Evolutionary conservation across 768 basidiomycete species (phyloP).

Genomic region (Mycena belliarum): DNA sequence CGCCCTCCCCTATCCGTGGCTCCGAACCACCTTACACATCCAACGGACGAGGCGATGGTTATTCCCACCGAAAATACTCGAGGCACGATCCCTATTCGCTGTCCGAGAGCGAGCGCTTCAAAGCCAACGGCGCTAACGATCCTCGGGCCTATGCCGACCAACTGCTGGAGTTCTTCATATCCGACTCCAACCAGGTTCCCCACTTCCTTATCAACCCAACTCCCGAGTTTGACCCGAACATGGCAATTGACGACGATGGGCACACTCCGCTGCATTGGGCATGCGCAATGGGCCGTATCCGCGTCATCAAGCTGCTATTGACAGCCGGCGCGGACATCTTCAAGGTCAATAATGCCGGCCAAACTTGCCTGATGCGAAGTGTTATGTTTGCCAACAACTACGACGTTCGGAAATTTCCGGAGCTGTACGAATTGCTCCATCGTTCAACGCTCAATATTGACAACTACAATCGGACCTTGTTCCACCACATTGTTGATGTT

Average conservation of each 20-base stretch:
- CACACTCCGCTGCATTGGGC: conserved; percentile 99
- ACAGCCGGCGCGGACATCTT: conserved; percentile 96
- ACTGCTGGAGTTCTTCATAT: conserved; percentile 98
- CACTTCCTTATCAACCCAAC: conserved; percentile 86
- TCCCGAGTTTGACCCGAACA: conserved; percentile 89
- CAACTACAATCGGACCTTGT: conserved; percentile 94
- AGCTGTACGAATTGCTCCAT: conserved; percentile 94
- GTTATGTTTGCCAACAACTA: conserved; percentile 99
- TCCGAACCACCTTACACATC: conserved; percentile 48
- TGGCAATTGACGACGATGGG: conserved; percentile 96
- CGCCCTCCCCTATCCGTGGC: conserved; percentile 83
- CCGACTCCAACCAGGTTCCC: conserved; percentile 92
- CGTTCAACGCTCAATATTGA: conserved; percentile 99
- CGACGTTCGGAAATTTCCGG: conserved; percentile 97
- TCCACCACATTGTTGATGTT: conserved; percentile 97
- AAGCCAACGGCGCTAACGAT: conserved; percentile 50
- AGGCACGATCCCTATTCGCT: conserved; percentile 44
- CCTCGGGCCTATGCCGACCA: conserved; percentile 87
- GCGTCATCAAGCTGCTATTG: conserved; percentile 91
- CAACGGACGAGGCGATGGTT: conserved; percentile 41
- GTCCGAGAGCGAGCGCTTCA: conserved; percentile 43
- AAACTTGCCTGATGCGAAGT: conserved; percentile 96
- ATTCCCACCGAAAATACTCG: conserved; percentile 43
- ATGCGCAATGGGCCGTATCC: conserved; percentile 96
- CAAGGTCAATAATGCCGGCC: conserved; percentile 93